phyloP scores from a whole-genome alignment of 305 asterid genomes.

The Euphrasia arctica region DNA sequence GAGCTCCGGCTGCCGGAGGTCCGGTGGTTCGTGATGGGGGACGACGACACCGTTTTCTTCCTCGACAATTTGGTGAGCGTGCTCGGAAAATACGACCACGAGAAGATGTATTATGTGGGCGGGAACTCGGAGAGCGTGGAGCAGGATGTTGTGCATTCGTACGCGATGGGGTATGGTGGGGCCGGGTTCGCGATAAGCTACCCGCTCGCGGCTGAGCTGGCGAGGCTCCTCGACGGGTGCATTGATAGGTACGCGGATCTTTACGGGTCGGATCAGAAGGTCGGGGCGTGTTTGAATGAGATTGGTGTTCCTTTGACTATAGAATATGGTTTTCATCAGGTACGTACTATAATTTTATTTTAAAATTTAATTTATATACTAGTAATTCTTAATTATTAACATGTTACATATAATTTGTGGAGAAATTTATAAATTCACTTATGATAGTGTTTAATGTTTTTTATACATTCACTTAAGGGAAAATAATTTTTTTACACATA shows the following conservation, averaged over 20 bases:
- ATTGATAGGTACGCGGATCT: constrained; percentile 62
- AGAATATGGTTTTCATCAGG: constrained; percentile 95
- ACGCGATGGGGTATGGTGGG: constrained; percentile 82
- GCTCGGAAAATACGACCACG: constrained; percentile 38
- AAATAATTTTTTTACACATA: too few species aligned
- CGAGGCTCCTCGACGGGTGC: constrained; percentile 63
- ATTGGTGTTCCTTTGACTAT: constrained; percentile 69
- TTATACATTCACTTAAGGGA: too few species aligned
- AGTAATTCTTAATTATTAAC: neutral
- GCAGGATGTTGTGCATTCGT: constrained; percentile 67
- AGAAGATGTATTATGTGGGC: constrained; percentile 65
- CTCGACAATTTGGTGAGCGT: constrained; percentile 32
- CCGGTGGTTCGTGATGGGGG: constrained; percentile 42
- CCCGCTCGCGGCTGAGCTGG: constrained; percentile 70
- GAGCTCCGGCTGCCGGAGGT: constrained; percentile 30
- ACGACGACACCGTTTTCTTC: constrained; percentile 39
- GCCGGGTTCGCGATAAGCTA: constrained; percentile 86
- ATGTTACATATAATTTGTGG: constrained; percentile 15
- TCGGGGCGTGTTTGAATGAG: constrained; percentile 69
- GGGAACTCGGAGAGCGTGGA: constrained; percentile 88
- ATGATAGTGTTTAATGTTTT: too few species aligned
- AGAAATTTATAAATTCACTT: too few species aligned
- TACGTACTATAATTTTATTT: constrained; percentile 29
- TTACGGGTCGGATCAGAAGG: constrained; percentile 83
- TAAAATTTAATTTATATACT: too few species aligned